phyloP scores from a whole-genome alignment of 1,139 yeast species.

The Taphrina betulina region DNA sequence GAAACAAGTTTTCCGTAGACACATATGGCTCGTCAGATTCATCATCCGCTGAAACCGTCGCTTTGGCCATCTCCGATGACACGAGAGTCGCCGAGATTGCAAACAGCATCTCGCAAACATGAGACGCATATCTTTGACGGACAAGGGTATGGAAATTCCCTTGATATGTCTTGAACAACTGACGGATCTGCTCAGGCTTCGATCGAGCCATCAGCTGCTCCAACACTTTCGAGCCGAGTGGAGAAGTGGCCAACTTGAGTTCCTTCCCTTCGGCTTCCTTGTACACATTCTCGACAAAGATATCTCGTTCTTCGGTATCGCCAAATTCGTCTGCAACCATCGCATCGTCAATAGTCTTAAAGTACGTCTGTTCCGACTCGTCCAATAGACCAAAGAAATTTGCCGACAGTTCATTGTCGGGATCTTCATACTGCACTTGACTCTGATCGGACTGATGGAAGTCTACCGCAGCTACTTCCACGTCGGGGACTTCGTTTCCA shows the following conservation, averaged over 20 bases:
- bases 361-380: constrained; percentile 35
- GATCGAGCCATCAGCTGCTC: constrained; percentile 78
- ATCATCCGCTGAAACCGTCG: constrained; percentile 38
- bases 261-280: constrained; percentile 83
- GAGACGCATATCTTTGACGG: constrained; percentile 88
- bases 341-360: constrained; percentile 34
- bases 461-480: background rate
- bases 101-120: constrained; percentile 82
- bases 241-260: constrained; percentile 86
- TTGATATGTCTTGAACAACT: constrained; percentile 62
- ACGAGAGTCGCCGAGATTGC: constrained; percentile 73
- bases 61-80: constrained; percentile 47
- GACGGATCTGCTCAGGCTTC: constrained; percentile 62
- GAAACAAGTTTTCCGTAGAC: constrained; percentile 35
- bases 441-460: background rate
- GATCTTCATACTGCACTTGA: background rate
- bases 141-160: constrained; percentile 71
- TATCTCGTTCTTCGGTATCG: constrained; percentile 23
- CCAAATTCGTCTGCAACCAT: constrained; percentile 31
- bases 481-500: background rate
- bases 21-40: constrained; percentile 44
- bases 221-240: constrained; percentile 86
- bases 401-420: constrained; percentile 3
- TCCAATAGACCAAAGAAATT: constrained; percentile 33
- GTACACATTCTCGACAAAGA: constrained; percentile 34